These are phyloP conservation scores for Trametes punicea DNA, from an alignment of 768 basidiomycete species.

Conservation along the genomic window DNA sequence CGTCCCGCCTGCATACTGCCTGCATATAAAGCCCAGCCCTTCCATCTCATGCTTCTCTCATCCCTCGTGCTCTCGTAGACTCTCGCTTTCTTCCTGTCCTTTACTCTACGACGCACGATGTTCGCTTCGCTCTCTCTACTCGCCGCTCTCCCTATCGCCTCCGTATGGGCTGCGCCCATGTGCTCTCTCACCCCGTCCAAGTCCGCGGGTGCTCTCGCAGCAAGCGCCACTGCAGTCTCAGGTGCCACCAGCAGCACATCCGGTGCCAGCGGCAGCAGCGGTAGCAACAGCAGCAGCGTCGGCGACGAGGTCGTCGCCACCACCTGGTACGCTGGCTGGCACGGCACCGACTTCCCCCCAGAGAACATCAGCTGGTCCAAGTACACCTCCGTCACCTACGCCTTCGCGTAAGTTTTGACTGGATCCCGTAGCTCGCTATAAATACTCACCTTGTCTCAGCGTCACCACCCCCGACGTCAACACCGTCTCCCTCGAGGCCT, in stretches of 20 bases:
- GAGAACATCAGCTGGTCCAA: constrained; percentile 58
- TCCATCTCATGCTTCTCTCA: background rate
- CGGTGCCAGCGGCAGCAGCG: background rate
- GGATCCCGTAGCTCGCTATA: no score
- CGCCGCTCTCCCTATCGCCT: constrained; percentile 19
- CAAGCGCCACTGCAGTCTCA: constrained; percentile 4
- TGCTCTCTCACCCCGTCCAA: constrained; percentile 21
- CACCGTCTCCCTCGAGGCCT: constrained; percentile 34
- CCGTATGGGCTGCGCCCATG: constrained; percentile 31
- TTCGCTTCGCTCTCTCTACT: constrained; percentile 22
- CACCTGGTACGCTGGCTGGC: constrained; percentile 71
- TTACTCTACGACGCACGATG: constrained; percentile 20
- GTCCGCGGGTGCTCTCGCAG: constrained; percentile 6
- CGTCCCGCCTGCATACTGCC: constrained; percentile 1
- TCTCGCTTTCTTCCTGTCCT: background rate
- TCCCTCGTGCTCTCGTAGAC: constrained; percentile 5
- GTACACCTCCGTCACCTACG: constrained; percentile 67
- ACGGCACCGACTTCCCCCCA: constrained; percentile 48
- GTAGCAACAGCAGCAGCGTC: constrained; percentile 10
- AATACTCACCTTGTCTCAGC: no score
- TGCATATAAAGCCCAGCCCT: constrained; percentile 6
- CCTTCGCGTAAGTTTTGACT: no score
- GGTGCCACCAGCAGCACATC: constrained; percentile 7
- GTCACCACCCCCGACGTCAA: constrained; percentile 33
- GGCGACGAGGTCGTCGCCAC: constrained; percentile 19